Base-by-base conservation (phyloP, 441 rosid genomes). In the Erodium moschatum region DNA sequence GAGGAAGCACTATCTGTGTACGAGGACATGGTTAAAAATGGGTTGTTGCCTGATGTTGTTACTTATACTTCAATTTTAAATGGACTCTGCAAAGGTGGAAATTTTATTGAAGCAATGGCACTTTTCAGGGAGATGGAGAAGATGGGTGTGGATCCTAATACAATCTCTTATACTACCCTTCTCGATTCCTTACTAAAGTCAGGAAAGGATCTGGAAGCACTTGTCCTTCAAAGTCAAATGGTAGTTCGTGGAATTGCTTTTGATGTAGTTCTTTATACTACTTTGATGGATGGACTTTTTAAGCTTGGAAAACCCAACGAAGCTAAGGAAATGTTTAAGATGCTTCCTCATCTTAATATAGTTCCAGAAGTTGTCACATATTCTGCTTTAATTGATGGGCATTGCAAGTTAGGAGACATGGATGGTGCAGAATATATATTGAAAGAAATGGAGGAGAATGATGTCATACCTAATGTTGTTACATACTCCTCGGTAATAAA, bases 241-340 rank as follows among this genome's bases (percentile, higher is more conserved):
- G 76, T 89, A 62, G 87, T 85, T 72, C 86, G 86, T 44, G 97
- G 97, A 46, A 73, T 86, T 69, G 42, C 88, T 65, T 85, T 94
- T 75, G 94, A 94, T 79, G 79, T 89, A 77, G 86, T 87, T 76
- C 74, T 85, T 64, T 89, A 84, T 82, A 91, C 97, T 40, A 73
- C 83, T 69, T 74, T 94, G 80, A 78, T 94, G 75, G 90, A 88
- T 79, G 91, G 98, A 42, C 85, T 89, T 71, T 88, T 86, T 75
- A 91, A 91, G 85, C 72, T 83, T 64, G 87, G 91, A 38, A 85
- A 78, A 66, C 68, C 74, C 54, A 54, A 52, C n/a, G 96, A 91
- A 71, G 98, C 92, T 6, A 84, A 83, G 81, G 76, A 75, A 70
- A 81, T 83, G 70, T 89, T 85, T 72, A 44, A 27, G 70, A 61